Conservation (phyloP, 1,284 basidiomycete genomes). For the Puccinia polysora region DNA sequence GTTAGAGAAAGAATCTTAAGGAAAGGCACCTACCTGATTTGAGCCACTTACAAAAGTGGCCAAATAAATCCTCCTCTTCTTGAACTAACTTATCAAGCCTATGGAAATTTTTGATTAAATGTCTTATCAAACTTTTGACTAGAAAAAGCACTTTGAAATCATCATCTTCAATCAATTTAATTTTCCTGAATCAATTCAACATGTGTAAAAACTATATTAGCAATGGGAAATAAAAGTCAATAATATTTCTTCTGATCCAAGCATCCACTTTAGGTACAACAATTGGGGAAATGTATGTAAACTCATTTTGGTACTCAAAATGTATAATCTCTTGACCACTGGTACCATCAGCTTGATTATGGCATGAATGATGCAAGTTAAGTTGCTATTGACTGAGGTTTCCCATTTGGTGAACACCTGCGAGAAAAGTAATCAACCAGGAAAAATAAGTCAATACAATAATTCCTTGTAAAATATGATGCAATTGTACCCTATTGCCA, state of each 20-base stretch:
- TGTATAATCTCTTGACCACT: not conserved
- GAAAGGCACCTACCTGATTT: too few relatives aligned
- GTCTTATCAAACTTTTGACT: not conserved
- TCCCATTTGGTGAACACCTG: slow-evolving; percentile 22
- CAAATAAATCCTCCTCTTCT: too few relatives aligned
- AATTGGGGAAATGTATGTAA: not conserved
- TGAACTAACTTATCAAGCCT: not conserved
- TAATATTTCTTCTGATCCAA: not conserved
- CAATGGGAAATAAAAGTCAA: not conserved
- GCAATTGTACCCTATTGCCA: not conserved
- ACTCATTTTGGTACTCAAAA: not conserved
- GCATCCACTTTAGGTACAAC: not conserved
- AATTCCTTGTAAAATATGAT: not conserved
- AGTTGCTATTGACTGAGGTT: not conserved
- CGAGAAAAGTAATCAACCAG: not conserved
- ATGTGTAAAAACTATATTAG: not conserved
- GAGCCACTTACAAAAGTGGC: too few relatives aligned
- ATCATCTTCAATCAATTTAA: too few relatives aligned
- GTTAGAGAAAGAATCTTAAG: not conserved
- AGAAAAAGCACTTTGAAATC: slow-evolving; percentile 7
- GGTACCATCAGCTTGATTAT: slow-evolving; percentile 4
- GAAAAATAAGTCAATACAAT: not conserved
- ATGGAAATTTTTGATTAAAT: not conserved
- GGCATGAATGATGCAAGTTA: not conserved
- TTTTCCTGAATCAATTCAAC: not conserved